Evolutionary conservation across 768 basidiomycete genomes (phyloP), one percentile per base, ranked within the genome.

Genomic region (Russula griseocarnosa): DNA sequence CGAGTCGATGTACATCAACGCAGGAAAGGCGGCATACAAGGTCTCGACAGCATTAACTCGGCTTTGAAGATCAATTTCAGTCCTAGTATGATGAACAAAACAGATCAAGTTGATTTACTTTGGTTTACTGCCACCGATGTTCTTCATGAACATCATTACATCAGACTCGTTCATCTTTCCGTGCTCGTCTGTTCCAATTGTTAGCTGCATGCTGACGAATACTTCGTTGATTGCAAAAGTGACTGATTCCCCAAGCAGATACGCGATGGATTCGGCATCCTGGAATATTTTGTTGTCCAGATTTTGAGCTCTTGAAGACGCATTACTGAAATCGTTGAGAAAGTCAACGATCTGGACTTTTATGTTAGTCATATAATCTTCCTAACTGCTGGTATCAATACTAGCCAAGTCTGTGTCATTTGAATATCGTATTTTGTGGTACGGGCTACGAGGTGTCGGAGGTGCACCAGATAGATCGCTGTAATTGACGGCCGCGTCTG

Each of bases 221-320:
- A 81, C 77, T 69, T 86, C 83, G 52, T 83, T 73, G 54, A 83
- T 74, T 7, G 83, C 83, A 22, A 86, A 73, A 13, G 78, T 79
- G 10, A 83, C 80, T 13, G 84, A 65, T 11, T 73, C 75, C 26
- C 82, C 79, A 66, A 86, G 85, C 42, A 80, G 77, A 20, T 74
- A 58, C 0, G 83, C 84, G 50, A 84, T 79, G 46, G 73, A 75
- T 16, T 69, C 71, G 3, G 84, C 80, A 64, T 83, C 83, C 10
- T 57, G 70, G 38, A 79, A 71, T 20, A 85, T 74, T 70, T 81
- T 72, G 20, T 71, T 63, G 66, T 86, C 84, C 58, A 86, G 81
- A 0, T 73, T 65, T 13, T 76, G 73, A 7, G 83, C 81, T 54
- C 79, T 74, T 4, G 69, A 65, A 9, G 82, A 67, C 14, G 84